Conservation (phyloP, 2,329 filamentous ascomycete genomes). For the Verticillium albo-atrum region DNA sequence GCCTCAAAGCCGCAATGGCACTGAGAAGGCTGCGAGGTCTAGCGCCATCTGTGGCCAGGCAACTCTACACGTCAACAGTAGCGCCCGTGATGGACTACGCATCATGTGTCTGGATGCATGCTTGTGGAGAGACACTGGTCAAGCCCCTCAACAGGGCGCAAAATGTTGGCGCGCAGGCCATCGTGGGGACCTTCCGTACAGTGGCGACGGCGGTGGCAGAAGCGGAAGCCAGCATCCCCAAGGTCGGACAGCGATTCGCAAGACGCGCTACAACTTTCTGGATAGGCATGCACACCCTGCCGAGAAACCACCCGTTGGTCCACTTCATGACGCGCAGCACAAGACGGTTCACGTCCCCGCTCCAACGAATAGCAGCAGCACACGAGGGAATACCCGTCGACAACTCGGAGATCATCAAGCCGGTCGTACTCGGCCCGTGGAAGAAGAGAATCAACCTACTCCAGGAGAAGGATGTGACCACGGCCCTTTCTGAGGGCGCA, state of each 20-base stretch:
- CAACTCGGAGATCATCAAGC: constrained; percentile 6
- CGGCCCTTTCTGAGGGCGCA: neutral
- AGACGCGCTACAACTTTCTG: neutral
- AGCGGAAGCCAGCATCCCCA: constrained; percentile 4
- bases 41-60: constrained; percentile 11
- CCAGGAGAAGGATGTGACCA: neutral
- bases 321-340: neutral
- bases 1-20: constrained; percentile 6
- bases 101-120: constrained; percentile 10
- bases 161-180: constrained; percentile 2
- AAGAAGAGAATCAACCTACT: neutral
- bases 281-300: neutral
- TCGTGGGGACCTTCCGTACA: constrained; percentile 1
- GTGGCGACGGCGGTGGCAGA: neutral
- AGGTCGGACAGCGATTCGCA: neutral
- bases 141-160: constrained; percentile 1
- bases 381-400: constrained; percentile 13
- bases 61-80: constrained; percentile 17
- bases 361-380: neutral
- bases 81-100: constrained; percentile 18
- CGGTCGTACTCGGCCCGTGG: neutral
- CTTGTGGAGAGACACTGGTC: neutral
- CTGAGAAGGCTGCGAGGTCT: constrained; percentile 10
- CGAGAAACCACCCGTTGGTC: neutral
- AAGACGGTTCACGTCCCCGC: neutral